Evolutionary conservation across 1,284 basidiomycete genomes (phyloP), one percentile per base, ranked within the genome.

Genomic region (Cerrena zonata): DNA sequence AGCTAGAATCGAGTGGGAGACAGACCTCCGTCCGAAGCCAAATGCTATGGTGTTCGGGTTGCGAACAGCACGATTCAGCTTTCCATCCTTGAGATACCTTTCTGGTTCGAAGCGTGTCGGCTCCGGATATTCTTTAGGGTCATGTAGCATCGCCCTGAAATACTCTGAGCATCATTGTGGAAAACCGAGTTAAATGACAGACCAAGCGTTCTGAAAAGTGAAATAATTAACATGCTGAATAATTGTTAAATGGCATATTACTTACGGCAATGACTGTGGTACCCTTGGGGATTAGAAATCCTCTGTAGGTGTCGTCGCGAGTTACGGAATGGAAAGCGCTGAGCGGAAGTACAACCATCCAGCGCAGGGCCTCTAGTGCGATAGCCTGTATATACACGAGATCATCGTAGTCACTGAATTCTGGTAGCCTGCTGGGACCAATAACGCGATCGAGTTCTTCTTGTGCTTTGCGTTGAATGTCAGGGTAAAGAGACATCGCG

Each of bases 391-490:
- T 45, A 19, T 50, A 53, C 2, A 43, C 27, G 2, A 53, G 44
- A 3, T 41, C 26, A 5, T 43, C 41, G 24, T 27, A 45, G 23
- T 53, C 39, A 19, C 15, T n/a, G 27, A 49, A 40, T n/a, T 40
- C 40, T 15, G 48, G 56, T 12, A 60, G 47, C n/a, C 56, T 50
- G 18, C 50, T 44, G 13, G 42, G 34, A 21, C 57, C 54, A 2
- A 60, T 38, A 11, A 60, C 48, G 1, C 37, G 13, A 44, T 68
- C 65, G 7, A 67, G 46, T 50, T 69, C 64, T 2, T 50, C 48
- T 34, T 68, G 67, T 4, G 60, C 59, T 38, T 54, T 56, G 3
- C 24, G 18, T 44, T 57, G 58, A 13, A 50, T 27, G 13, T 44
- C 42, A 12, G 48, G 48, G 25, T 44, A 50, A 10, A 44, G 27